Conservation (phyloP, 495 filamentous ascomycete genomes). For the Lepidopterella palustris region DNA sequence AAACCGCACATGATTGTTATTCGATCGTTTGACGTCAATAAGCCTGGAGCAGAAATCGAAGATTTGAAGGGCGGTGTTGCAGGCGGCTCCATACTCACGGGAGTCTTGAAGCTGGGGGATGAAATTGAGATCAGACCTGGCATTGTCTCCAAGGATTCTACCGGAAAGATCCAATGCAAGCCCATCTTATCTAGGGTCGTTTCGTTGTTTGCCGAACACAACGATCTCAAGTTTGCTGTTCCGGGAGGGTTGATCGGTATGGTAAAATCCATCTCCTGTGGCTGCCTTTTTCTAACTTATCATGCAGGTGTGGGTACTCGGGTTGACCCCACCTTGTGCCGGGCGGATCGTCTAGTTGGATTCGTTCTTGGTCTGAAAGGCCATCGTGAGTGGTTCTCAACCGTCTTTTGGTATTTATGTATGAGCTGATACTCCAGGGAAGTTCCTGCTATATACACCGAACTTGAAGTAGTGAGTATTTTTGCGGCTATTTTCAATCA, state of each 20-base stretch:
- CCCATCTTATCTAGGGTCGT: slow-evolving; percentile 95
- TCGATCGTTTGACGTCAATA: slow-evolving; percentile 98
- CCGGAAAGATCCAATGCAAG: slow-evolving; percentile 89
- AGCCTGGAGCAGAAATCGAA: slow-evolving; percentile 98
- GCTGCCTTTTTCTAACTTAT: slow-evolving; percentile 18
- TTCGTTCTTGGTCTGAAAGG: slow-evolving; percentile 96
- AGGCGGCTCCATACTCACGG: slow-evolving; percentile 91
- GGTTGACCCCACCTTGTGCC: slow-evolving; percentile 93
- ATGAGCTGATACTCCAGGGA: no score
- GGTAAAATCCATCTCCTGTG: background rate
- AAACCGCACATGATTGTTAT: slow-evolving; percentile 98
- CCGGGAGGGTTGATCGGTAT: slow-evolving; percentile 82
- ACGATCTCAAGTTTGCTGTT: slow-evolving; percentile 95
- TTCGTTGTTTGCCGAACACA: slow-evolving; percentile 92
- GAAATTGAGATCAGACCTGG: slow-evolving; percentile 98
- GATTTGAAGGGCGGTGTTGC: slow-evolving; percentile 98
- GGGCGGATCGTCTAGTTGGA: slow-evolving; percentile 96
- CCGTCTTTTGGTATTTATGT: no score
- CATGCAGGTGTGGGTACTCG: slow-evolving; percentile 77
- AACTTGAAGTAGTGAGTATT: slow-evolving; percentile 95
- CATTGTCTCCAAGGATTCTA: slow-evolving; percentile 87
- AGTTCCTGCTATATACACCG: slow-evolving; percentile 94
- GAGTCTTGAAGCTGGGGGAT: slow-evolving; percentile 90
- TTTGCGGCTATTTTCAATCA: no score
- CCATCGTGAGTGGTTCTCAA: no score